Percentiles rank a stretch among this genome's conserved stretches.
These are phyloP conservation scores for Fusarium sp. DNA, from an alignment of 2,329 filamentous ascomycete genomes.

Conservation along the genomic window DNA sequence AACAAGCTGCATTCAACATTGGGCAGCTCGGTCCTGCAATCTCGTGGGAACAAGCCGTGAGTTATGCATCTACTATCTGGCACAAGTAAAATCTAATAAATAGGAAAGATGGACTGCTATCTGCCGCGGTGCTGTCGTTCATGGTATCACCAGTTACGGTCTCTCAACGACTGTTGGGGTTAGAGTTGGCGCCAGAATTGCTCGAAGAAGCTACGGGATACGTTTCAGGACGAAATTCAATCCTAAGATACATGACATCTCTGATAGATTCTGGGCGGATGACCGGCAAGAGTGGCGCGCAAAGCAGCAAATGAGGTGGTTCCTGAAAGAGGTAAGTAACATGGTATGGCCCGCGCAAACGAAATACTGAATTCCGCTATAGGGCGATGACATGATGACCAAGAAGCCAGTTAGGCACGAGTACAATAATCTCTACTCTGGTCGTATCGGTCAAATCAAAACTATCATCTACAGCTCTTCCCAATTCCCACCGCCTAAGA, in stretches of 20 bases:
- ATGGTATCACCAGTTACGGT: constrained; percentile 29
- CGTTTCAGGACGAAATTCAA: rapidly evolving
- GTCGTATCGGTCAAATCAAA: rapidly evolving
- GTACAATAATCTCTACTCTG: background rate
- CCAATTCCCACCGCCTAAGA: background rate
- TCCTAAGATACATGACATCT: background rate
- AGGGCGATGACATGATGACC: constrained; percentile 30
- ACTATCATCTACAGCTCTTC: constrained; percentile 1
- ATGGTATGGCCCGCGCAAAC: rapidly evolving
- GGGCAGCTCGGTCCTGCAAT: constrained; percentile 49
- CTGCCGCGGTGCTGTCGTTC: constrained; percentile 52
- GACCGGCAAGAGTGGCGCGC: background rate
- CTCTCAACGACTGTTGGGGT: constrained; percentile 4
- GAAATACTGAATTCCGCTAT: background rate
- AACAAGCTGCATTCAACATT: constrained; percentile 23
- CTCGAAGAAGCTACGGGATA: constrained; percentile 50
- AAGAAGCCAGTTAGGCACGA: background rate
- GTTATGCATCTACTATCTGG: constrained; percentile 14
- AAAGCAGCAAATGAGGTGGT: constrained; percentile 48
- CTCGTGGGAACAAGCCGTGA: constrained; percentile 52
- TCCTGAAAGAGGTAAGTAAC: constrained; percentile 44
- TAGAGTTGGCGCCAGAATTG: constrained; percentile 42
- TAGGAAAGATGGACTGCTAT: constrained; percentile 53
- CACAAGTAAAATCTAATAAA: rapidly evolving
- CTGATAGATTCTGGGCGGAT: constrained; percentile 35